Percentiles rank a stretch among this genome's conserved stretches.
Evolutionary conservation across 208 protist genomes (phyloP).

Genomic region (Acanthamoeba triangularis): DNA sequence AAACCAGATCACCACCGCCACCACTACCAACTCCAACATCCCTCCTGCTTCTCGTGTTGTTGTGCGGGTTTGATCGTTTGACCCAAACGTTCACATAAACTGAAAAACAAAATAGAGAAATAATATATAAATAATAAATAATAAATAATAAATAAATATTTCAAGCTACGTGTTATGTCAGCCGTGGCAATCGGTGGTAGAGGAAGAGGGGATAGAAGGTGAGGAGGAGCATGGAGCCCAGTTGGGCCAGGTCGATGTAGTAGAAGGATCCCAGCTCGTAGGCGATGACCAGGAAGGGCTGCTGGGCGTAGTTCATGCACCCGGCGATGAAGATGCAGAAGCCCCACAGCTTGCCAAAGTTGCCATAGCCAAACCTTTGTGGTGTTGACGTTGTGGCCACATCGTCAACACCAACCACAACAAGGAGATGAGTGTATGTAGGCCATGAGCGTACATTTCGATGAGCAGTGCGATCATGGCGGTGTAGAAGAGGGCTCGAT

Average conservation of each 20-base stretch:
- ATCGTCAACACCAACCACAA: neutral
- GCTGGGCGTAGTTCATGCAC: neutral
- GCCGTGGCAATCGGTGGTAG: neutral
- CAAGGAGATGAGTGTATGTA: neutral
- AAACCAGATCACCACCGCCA: neutral
- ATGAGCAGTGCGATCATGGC: neutral
- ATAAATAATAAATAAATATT: no score
- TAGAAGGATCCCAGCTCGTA: slow-evolving; percentile 10
- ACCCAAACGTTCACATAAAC: no score
- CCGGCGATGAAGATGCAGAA: neutral
- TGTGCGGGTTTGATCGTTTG: neutral
- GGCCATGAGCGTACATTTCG: neutral
- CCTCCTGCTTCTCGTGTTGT: neutral
- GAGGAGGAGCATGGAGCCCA: neutral
- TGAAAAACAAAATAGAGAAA: no score
- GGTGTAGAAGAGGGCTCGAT: slow-evolving; percentile 17
- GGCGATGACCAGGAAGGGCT: neutral
- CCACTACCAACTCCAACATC: neutral
- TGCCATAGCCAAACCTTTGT: slow-evolving; percentile 4
- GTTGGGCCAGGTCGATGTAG: neutral
- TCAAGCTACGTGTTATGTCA: neutral
- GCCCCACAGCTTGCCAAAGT: slow-evolving; percentile 27
- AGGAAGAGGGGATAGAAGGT: neutral
- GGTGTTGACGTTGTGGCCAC: neutral
- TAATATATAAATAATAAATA: no score